Evolutionary conservation across 352 stramenopile species (phyloP), one percentile per base, ranked within the genome.

Genomic region (Phytophthora citrophthora): DNA sequence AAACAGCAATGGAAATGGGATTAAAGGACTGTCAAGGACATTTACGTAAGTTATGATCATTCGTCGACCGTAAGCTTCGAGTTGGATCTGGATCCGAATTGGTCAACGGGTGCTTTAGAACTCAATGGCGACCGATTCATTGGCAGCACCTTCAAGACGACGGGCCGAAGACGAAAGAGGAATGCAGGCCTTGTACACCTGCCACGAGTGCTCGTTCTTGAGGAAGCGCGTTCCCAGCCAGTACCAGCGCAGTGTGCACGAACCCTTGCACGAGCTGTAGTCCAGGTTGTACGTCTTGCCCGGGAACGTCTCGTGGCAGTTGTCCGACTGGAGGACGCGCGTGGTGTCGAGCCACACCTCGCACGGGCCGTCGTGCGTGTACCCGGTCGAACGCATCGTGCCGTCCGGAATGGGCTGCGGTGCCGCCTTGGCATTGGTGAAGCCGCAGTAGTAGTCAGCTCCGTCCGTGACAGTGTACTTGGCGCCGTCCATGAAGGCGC

Each of bases 191-290:
- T 83, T 83, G 71, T 83, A 83, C 26, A 83, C 54, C 52, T 83
- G 74, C 74, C 74, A 83, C 46, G 74, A 83, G 56, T 76, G 80
- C n/a, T 59, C 58, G 38, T 83, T 80, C 39, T 83, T 80, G 38
- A 83, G 55, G 49, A 54, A 83, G n/a, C 74, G 74, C 36, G 79
- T 53, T 15, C 73, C 73, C 15, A 82, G 31, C 70, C 73, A 82
- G 67, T 79, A 82, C 69, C 67, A 84, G 43, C 40, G 70, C 7
- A 84, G 71, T 5, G 68, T 82, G 49, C 76, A 84, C 5, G 56
- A 61, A 24, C 62, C 74, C 13, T 48, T 70, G 57, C 73, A 82
- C 34, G 69, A 74, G 36, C 65, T 80, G 61, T 85, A 85, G 70
- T 85, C 76, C 18, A 85, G 36, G 15, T 68, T 61, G 54, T 77